Percentiles rank a stretch among this genome's conserved stretches.
Conservation (phyloP, 192 early-diverging fungal species). For the Paraglomus occultum region DNA sequence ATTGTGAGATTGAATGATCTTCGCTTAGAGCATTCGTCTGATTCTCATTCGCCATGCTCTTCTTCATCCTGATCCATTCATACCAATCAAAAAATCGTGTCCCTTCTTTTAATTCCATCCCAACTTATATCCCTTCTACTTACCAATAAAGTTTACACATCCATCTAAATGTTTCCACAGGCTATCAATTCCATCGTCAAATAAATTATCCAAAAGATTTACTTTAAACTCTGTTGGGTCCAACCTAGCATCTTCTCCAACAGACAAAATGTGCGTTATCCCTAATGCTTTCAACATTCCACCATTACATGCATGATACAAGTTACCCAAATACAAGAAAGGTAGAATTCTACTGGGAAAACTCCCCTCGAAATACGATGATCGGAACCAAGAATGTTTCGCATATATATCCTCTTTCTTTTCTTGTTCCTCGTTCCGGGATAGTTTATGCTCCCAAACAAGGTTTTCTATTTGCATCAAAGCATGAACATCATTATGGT, state of each 20-base stretch:
- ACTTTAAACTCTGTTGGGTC: conserved; percentile 41
- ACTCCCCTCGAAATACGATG: conserved; percentile 55
- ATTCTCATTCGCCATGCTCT: background rate
- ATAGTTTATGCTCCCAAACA: conserved; percentile 31
- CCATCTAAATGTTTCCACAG: conserved; percentile 47
- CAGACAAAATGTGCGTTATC: conserved; percentile 55
- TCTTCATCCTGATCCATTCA: conserved; percentile 1
- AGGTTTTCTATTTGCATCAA: conserved; percentile 46
- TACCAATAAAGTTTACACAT: conserved; percentile 54
- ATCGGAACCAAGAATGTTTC: conserved; percentile 51
- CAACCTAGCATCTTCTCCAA: conserved; percentile 56
- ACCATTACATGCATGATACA: conserved; percentile 63
- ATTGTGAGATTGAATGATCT: background rate
- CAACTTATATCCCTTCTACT: conserved; percentile 7
- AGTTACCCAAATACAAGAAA: conserved; percentile 58
- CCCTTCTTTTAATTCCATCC: background rate
- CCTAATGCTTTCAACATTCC: conserved; percentile 49
- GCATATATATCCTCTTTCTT: conserved; percentile 23
- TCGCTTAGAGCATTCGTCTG: background rate
- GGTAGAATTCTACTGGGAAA: conserved; percentile 59
- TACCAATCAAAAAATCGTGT: background rate
- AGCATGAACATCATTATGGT: conserved; percentile 46
- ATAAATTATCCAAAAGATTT: conserved; percentile 53
- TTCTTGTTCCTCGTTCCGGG: background rate
- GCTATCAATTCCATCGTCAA: conserved; percentile 60